Base-by-base conservation (phyloP, 2,329 filamentous ascomycete genomes). In the Penicillium sp. region DNA sequence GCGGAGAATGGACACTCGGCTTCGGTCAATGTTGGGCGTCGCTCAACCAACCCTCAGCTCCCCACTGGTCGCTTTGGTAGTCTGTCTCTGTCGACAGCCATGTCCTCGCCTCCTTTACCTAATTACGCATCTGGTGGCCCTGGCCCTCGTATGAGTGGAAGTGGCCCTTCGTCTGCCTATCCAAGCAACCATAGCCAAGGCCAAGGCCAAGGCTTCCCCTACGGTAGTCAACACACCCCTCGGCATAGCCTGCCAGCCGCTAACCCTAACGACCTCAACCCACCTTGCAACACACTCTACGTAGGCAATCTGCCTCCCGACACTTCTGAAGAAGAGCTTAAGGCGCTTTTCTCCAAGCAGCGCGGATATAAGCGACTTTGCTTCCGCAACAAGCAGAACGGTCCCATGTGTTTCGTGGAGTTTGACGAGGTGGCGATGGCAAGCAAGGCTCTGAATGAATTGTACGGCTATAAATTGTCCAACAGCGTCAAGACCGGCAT, bases 381-480 rank as follows among this genome's bases (percentile, higher is more conserved):
- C 71, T 96, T 97, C 81, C 86, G 93, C 33, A 96, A 92, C 53
- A 98, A 98, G 79, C 86, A 90, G 64, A 96, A 97, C 66, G 93
- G 93, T 0, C 93, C 93, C 2, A 98, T 98, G 93, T 98, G 95
- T 72, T 98, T 98, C 74, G 95, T 99, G 37, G 95, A 99, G 74
- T 99, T 98, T 66, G 93, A 98, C 69, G 93, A 97, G 68, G 84
- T 96, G 11, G 90, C 90, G 1, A 93, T 91, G 69, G 93, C 95
- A 0, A 97, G 93, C 43, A 96, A 95, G 75, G 89, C 93, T 1
- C 82, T 98, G 3, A 87, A 93, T 62, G 91, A 97, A 55, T 82
- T 98, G 1, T 97, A 98, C 68, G 95, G 95, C 0, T 86, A 89
- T 49, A 87, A 85, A 49, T 82, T 98, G 31, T 91, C 93, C 71